Conservation (phyloP, 495 filamentous ascomycete genomes). For the Podospora appendiculata region DNA sequence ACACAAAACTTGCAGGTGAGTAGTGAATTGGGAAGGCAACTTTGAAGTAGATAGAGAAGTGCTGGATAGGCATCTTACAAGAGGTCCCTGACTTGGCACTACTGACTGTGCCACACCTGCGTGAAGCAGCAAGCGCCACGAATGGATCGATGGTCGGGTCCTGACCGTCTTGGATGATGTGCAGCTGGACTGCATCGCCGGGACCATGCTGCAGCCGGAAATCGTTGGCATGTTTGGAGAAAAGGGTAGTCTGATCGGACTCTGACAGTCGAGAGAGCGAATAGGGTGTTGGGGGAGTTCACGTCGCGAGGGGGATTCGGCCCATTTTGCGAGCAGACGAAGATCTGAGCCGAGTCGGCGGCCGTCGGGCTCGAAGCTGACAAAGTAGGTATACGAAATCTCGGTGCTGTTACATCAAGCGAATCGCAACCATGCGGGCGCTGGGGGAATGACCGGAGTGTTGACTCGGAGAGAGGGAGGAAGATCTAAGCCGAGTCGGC, state of each 20-base stretch:
- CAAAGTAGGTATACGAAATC: conserved; percentile 11
- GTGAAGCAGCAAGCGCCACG: too few relatives aligned
- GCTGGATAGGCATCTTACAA: too few relatives aligned
- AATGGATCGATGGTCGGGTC: conserved; percentile 3
- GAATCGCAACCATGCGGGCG: background rate
- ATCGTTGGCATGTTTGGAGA: conserved; percentile 4
- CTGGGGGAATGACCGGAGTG: background rate
- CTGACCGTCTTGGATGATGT: conserved; percentile 1
- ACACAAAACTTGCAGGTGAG: too few relatives aligned
- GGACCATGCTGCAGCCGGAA: conserved; percentile 8
- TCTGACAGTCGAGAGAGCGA: conserved; percentile 14
- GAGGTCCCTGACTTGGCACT: too few relatives aligned
- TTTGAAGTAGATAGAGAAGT: too few relatives aligned
- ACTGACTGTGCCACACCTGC: too few relatives aligned
- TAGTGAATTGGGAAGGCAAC: too few relatives aligned
- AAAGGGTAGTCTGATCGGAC: conserved; percentile 11
- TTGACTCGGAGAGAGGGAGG: background rate
- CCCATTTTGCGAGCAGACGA: conserved; percentile 15
- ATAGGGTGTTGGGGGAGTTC: conserved; percentile 1
- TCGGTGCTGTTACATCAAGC: conserved; percentile 9
- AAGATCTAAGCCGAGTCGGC: conserved; percentile 15
- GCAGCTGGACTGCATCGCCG: conserved; percentile 7
- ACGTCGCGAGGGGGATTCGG: background rate
- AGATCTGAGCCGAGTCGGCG: conserved; percentile 17
- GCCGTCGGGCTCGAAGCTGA: conserved; percentile 10